Evolutionary conservation across 202 grass and related monocot species (phyloP), one percentile per base, ranked within the genome.

Genomic region (Elaeis oleifera): DNA sequence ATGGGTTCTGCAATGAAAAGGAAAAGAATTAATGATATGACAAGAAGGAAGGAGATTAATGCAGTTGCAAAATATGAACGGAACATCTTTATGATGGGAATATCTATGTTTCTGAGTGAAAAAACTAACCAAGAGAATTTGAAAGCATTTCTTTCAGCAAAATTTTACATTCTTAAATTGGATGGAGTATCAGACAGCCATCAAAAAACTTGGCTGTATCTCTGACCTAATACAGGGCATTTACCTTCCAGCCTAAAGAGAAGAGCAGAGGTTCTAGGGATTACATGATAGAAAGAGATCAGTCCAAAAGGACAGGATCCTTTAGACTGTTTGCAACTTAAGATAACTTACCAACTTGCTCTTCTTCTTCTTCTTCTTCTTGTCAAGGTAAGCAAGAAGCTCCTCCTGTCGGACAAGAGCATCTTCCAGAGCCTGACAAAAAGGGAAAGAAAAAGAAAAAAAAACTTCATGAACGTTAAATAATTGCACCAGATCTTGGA

Each of bases 301-400:
- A 3, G 22, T 52, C n/a, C 54, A 5, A 17, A 28, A 28, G 22
- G 15, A 14, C 1, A 15, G n/a, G 50, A 57, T 6, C 5, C 3
- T 48, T n/a, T 21, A 62, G 52, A 21, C 11, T 36, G 24, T 5
- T 51, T 15, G 50, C 19, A 71, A 5, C 24, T 20, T 3, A 44
- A 62, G 39, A 54, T 14, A 23, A 69, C 82, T 74, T 74, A 95
- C 90, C 79, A 95, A 81, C 27, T 79, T 81, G 55, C 74, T 86
- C 56, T 79, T 95, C 71, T 86, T 95, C 61, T 79, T 79, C 39
- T 95, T 95, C 76, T 95, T 95, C 68, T 95, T 44, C 8, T 44
- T 44, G 8, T 44, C 90, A 71, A 90, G 80, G 70, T 95, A 95
- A 6, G 90, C 85, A 56, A 95, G 74, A 54, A 95, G 83, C 74